Evolutionary conservation across 345 rosid genomes (phyloP).

Genomic region (Nephelium lappaceum): DNA sequence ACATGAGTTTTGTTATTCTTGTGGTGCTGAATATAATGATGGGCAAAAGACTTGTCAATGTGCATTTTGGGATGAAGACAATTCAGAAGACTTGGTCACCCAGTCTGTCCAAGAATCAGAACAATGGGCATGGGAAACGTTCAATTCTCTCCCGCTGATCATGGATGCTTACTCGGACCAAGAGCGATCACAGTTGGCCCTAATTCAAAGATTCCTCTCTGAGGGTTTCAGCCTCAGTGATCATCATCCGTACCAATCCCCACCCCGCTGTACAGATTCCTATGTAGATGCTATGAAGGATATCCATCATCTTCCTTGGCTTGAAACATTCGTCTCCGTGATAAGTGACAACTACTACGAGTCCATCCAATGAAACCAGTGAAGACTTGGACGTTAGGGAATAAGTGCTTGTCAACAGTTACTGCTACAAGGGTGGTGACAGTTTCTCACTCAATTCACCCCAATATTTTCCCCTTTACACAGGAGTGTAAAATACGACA

Average conservation of each 20-base stretch:
- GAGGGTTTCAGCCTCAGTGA: conserved; percentile 93
- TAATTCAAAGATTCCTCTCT: conserved; percentile 91
- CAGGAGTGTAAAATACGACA: conserved; percentile 23
- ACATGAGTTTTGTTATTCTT: conserved; percentile 93
- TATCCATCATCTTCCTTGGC: conserved; percentile 98
- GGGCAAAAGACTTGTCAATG: conserved; percentile 86
- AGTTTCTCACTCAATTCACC: conserved; percentile 54
- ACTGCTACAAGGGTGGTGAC: conserved; percentile 24
- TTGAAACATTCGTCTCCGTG: conserved; percentile 94
- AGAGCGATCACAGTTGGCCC: conserved; percentile 89
- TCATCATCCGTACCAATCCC: conserved; percentile 84
- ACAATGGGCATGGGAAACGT: conserved; percentile 97
- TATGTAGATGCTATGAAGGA: conserved; percentile 92
- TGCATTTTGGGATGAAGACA: conserved; percentile 89
- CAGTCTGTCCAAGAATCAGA: conserved; percentile 82
- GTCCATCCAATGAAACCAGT: conserved; percentile 54
- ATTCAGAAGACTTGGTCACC: conserved; percentile 52
- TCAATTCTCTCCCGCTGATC: conserved; percentile 76
- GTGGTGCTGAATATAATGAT: conserved; percentile 83
- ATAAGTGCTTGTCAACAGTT: conserved; percentile 1
- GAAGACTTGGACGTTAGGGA: conserved; percentile 20
- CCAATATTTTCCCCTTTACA: conserved; percentile 10
- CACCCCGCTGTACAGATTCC: conserved; percentile 86
- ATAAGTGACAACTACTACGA: conserved; percentile 93
- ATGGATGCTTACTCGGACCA: conserved; percentile 95